These are phyloP conservation scores for Xylaria sp. DNA, from an alignment of 2,329 filamentous ascomycete genomes.

Conservation along the genomic window DNA sequence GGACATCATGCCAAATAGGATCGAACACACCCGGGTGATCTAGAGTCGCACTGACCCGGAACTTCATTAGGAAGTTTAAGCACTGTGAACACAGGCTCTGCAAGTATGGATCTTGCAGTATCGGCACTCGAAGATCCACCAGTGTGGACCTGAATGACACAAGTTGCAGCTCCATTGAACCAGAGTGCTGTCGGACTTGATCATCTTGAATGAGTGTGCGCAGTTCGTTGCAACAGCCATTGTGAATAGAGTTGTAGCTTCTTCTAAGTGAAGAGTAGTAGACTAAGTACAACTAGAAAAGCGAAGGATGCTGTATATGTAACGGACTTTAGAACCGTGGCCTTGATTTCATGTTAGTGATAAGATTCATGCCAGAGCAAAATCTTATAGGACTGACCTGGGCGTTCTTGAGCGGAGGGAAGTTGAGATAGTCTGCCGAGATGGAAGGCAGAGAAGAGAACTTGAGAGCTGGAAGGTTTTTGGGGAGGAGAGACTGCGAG, in stretches of 20 bases:
- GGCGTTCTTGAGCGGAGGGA: neutral
- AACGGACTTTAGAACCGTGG: neutral
- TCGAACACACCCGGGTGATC: slow-evolving; percentile 20
- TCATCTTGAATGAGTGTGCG: slow-evolving; percentile 70
- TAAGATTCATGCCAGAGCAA: neutral
- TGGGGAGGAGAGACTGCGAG: slow-evolving; percentile 10
- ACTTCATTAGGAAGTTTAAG: slow-evolving; percentile 41
- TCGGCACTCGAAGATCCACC: slow-evolving; percentile 75
- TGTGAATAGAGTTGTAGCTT: slow-evolving; percentile 38
- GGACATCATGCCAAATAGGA: neutral
- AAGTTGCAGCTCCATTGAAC: slow-evolving; percentile 73
- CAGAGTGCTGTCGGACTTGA: slow-evolving; percentile 73
- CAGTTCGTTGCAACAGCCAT: slow-evolving; percentile 68
- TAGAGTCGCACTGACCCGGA: neutral
- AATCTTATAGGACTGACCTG: slow-evolving; percentile 10
- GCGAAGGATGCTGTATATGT: neutral
- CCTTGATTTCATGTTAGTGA: slow-evolving; percentile 12
- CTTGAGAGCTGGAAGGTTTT: slow-evolving; percentile 13
- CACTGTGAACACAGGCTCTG: slow-evolving; percentile 63
- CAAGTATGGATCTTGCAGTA: slow-evolving; percentile 76
- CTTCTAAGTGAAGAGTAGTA: neutral
- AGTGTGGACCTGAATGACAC: slow-evolving; percentile 72
- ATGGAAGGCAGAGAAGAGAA: slow-evolving; percentile 2
- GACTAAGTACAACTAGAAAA: neutral
- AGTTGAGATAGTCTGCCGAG: neutral